Evolutionary conservation across 306 rosid genomes (phyloP), one percentile per base, ranked within the genome.

Genomic region (Corylus avellana): DNA sequence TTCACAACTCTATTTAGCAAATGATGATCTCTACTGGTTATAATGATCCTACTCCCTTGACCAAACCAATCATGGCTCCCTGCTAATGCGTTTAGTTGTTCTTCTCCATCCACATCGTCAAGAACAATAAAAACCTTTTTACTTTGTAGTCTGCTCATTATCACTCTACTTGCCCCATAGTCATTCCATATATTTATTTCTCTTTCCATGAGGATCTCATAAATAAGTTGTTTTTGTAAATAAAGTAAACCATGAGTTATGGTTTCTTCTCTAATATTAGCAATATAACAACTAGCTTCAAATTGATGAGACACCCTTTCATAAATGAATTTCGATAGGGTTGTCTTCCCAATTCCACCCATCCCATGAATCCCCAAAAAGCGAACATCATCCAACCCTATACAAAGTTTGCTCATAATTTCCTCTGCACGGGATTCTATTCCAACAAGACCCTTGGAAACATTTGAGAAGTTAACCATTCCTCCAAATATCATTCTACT

Each of bases 351-450:
- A 22, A 62, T 10, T 6, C 79, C 72, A 0, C 79, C 79, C 72
- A 75, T 75, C 2, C 85, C 85, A 71, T 22, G 0, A 53, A 82
- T 82, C 3, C 85, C 85, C 16, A 77, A 0, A 50, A 82, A 73
- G 4, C 44, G 56, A 82, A 22, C 71, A 63, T 77, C 78, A 1
- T 44, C 12, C 8, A 18, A 53, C 1, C 42, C 47, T 4, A 39
- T 16, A 39, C 56, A 14, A 18, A 69, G 29, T 25, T 5, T 51
- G 39, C 22, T 67, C 46, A 8, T 1, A 56, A 77, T 49, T 11
- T 58, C 77, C 9, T 32, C 49, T 5, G 35, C 3, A 27, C 56
- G 17, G 1, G 66, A 7, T 29, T 66, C 75, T 3, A 66, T 73
- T 14, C 77, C 77, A 72, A 79, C 53, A 59, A 79, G 8, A 14